Evolutionary conservation across 2,329 filamentous ascomycete genomes (phyloP).

Genomic region (Kalaharituber pfeilii): DNA sequence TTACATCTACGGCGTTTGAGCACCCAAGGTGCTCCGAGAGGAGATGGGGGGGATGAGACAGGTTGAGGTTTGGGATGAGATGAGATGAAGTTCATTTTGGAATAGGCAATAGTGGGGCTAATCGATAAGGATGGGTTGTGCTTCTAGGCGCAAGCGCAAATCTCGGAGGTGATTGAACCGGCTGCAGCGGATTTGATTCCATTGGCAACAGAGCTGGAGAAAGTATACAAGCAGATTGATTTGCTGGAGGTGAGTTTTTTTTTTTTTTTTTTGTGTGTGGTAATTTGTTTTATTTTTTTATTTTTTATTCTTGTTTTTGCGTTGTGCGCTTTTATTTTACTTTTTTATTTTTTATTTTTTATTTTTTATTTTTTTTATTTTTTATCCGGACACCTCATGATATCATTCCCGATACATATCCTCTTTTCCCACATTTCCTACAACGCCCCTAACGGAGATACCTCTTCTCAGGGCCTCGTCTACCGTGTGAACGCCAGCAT

Average conservation of each 20-base stretch:
- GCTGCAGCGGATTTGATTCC: constrained; percentile 18
- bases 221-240: constrained; percentile 22
- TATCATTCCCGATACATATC: not conserved
- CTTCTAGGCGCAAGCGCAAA: constrained; percentile 18
- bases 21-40: not conserved
- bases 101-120: too few species aligned
- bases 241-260: constrained; percentile 18
- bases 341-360: constrained; percentile 1
- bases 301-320: not conserved
- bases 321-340: not conserved
- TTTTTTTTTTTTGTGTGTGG: not conserved
- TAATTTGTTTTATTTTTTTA: not conserved
- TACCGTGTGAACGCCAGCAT: constrained; percentile 18
- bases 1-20: not conserved
- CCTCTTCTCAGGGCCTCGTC: constrained; percentile 13
- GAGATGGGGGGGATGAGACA: not conserved
- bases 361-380: too few species aligned
- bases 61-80: too few species aligned
- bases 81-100: too few species aligned
- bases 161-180: constrained; percentile 22
- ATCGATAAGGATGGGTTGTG: not conserved
- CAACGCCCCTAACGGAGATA: not conserved
- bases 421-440: not conserved
- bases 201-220: constrained; percentile 19
- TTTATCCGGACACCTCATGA: not conserved